phyloP scores from a whole-genome alignment of 148 eudicot species.

The Hydrangea macrophylla region DNA sequence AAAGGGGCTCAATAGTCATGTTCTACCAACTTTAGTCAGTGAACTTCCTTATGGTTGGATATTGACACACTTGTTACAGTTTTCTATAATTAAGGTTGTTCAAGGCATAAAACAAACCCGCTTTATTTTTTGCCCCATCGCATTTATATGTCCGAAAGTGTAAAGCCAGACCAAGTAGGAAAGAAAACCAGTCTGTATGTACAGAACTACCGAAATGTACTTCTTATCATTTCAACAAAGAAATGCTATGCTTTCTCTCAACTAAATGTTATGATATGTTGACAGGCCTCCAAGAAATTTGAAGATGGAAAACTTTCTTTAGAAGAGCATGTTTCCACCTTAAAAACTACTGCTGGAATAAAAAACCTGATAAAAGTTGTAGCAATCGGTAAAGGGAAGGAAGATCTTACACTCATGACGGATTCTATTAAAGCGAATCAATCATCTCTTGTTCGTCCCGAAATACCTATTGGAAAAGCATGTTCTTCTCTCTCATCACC shows the following conservation, averaged over 20 bases:
- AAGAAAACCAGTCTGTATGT: too few species aligned
- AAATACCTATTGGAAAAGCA: slow-evolving; percentile 20
- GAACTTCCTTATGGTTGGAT: background rate
- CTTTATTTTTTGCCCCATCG: too few species aligned
- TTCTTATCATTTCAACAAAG: background rate
- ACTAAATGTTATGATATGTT: background rate
- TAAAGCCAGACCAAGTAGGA: too few species aligned
- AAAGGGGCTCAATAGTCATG: too few species aligned
- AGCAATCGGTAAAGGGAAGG: slow-evolving; percentile 22
- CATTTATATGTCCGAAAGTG: too few species aligned
- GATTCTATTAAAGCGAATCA: slow-evolving; percentile 13
- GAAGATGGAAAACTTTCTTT: slow-evolving; percentile 18
- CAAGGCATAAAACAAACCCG: too few species aligned
- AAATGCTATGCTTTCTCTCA: background rate
- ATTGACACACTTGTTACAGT: background rate
- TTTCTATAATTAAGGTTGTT: background rate
- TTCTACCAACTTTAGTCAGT: background rate
- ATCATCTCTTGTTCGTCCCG: background rate
- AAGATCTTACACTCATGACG: slow-evolving; percentile 22
- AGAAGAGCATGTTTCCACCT: slow-evolving; percentile 16
- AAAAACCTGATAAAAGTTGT: slow-evolving; percentile 19
- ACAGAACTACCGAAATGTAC: background rate
- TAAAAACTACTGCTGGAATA: slow-evolving; percentile 20
- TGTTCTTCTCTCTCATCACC: slow-evolving; percentile 15
- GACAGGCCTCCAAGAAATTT: slow-evolving; percentile 23